phyloP scores from a whole-genome alignment of 495 filamentous ascomycete species.

The Aspergillus sclerotioniger region DNA sequence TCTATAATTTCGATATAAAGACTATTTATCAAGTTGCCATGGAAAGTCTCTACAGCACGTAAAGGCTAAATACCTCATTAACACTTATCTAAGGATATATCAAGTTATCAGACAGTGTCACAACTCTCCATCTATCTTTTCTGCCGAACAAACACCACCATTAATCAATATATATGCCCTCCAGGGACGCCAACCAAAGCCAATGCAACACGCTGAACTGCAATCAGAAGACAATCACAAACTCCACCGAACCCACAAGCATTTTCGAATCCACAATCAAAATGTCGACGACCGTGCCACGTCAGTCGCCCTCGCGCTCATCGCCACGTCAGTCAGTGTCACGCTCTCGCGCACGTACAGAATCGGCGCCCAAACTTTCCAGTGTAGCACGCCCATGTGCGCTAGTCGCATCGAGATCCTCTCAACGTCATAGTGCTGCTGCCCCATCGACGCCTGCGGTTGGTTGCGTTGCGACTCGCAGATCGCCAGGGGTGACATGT shows the following conservation, averaged over 20 bases:
- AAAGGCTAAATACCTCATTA: too few species aligned
- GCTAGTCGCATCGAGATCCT: slow-evolving; percentile 72
- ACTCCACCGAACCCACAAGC: slow-evolving; percentile 10
- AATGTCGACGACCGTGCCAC: slow-evolving; percentile 11
- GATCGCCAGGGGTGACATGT: slow-evolving; percentile 44
- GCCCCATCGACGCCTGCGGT: slow-evolving; percentile 23
- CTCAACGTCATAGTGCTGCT: slow-evolving; percentile 51
- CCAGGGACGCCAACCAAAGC: slow-evolving; percentile 17
- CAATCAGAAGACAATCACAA: slow-evolving; percentile 19
- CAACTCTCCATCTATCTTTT: too few species aligned
- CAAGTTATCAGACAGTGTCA: too few species aligned
- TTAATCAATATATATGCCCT: slow-evolving; percentile 15
- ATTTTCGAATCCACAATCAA: slow-evolving; percentile 14
- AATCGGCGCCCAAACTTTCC: slow-evolving; percentile 79
- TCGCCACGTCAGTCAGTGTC: slow-evolving; percentile 23
- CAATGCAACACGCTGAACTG: slow-evolving; percentile 42
- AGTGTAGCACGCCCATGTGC: slow-evolving; percentile 79
- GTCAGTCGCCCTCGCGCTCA: slow-evolving; percentile 12
- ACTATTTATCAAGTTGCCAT: too few species aligned
- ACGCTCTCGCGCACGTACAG: slow-evolving; percentile 54
- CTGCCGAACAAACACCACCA: too few species aligned
- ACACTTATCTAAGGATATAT: too few species aligned
- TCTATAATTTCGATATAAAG: too few species aligned
- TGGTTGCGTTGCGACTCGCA: slow-evolving; percentile 44
- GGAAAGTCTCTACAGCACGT: too few species aligned